Evolutionary conservation across 345 rosid genomes (phyloP).

Genomic region (Bruguiera sexangula): DNA sequence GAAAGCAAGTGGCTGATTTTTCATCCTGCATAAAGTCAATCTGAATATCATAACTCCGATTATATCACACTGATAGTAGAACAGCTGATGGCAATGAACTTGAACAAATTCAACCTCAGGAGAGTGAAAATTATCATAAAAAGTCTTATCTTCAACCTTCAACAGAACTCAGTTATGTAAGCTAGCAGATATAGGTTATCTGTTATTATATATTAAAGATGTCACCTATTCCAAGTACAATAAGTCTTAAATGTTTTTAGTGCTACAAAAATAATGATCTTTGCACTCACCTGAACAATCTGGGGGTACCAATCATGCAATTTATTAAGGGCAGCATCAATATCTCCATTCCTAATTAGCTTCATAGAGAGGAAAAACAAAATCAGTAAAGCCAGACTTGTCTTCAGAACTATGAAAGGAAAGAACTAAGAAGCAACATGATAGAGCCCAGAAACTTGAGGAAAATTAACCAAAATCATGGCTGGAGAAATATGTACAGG

Average conservation of each 20-base stretch:
- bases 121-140: background rate
- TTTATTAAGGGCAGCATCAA: constrained; percentile 58
- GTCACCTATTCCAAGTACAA: too few relatives aligned
- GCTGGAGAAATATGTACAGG: too few relatives aligned
- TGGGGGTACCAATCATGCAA: constrained; percentile 81
- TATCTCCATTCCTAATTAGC: constrained; percentile 83
- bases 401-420: background rate
- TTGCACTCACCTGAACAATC: constrained; percentile 59
- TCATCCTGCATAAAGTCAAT: constrained; percentile 63
- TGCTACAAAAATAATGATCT: too few relatives aligned
- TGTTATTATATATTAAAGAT: too few relatives aligned
- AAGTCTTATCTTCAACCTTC: too few relatives aligned
- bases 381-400: constrained; percentile 18
- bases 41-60: constrained; percentile 10
- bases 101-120: background rate
- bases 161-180: too few relatives aligned
- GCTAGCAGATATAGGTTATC: too few relatives aligned
- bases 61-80: background rate
- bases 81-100: background rate
- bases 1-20: constrained; percentile 83
- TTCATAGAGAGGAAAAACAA: constrained; percentile 30
- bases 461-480: too few relatives aligned
- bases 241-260: too few relatives aligned
- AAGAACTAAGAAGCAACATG: background rate
- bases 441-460: background rate